Percentiles rank a stretch among this genome's conserved stretches.
Evolutionary conservation across 208 protist species (phyloP).

Genomic region (Dictyostelium gargantuum): DNA sequence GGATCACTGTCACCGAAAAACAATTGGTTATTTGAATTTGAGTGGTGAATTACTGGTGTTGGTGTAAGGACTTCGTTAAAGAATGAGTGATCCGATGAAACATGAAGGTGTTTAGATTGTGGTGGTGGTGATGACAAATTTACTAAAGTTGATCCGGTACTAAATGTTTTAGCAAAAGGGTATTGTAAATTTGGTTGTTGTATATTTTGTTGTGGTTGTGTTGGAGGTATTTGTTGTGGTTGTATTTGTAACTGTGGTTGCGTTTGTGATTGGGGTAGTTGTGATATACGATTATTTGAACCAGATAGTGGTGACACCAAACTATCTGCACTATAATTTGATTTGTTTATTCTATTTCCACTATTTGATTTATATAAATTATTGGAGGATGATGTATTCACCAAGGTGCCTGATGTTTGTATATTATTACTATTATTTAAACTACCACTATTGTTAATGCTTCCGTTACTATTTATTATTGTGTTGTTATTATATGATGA

Average conservation of each 20-base stretch:
- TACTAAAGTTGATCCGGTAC: neutral
- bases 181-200: neutral
- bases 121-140: constrained; percentile 52
- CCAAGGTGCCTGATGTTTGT: neutral
- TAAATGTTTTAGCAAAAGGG: neutral
- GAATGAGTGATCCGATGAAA: neutral
- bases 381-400: neutral
- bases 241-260: neutral
- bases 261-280: neutral
- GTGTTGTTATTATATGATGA: neutral
- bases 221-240: neutral
- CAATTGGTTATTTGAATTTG: neutral
- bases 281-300: neutral
- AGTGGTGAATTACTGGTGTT: constrained; percentile 9
- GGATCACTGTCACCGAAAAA: neutral
- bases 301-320: neutral
- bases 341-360: constrained; percentile 15
- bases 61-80: constrained; percentile 56
- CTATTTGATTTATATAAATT: neutral
- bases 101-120: neutral
- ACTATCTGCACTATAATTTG: constrained; percentile 55
- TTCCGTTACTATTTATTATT: neutral
- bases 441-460: no score
- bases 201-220: neutral
- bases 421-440: neutral